Percentiles rank a stretch among this genome's conserved stretches.
Evolutionary conservation across 169 alveolate species (phyloP).

Genomic region (Babesia caballi): DNA sequence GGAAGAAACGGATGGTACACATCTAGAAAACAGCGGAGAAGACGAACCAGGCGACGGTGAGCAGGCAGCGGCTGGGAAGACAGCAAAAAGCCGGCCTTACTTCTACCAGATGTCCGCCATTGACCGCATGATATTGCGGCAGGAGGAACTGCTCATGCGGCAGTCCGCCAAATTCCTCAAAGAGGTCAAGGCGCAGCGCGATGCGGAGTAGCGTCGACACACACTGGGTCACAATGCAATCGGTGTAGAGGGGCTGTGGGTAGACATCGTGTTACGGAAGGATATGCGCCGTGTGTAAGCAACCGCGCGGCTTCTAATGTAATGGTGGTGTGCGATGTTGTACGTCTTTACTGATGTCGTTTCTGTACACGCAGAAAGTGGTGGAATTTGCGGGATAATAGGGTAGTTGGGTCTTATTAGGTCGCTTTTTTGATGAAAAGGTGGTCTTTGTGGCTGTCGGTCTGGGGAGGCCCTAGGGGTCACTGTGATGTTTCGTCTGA

Average conservation of each 20-base stretch:
- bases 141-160: constrained; percentile 40
- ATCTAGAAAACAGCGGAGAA: background rate
- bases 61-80: background rate
- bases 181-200: constrained; percentile 11
- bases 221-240: background rate
- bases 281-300: no score
- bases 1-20: background rate
- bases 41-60: background rate
- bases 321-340: no score
- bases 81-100: background rate
- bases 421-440: no score
- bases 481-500: background rate
- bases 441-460: no score
- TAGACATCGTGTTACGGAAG: no score
- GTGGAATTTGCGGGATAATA: no score
- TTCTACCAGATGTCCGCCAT: constrained; percentile 32
- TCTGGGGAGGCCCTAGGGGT: no score
- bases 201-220: background rate
- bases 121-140: constrained; percentile 52
- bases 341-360: no score
- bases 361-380: no score
- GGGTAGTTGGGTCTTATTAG: no score
- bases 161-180: constrained; percentile 45
- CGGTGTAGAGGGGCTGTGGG: no score
- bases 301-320: no score